Base-by-base conservation (phyloP, 768 basidiomycete species). In the Tephrocybe sp. region DNA sequence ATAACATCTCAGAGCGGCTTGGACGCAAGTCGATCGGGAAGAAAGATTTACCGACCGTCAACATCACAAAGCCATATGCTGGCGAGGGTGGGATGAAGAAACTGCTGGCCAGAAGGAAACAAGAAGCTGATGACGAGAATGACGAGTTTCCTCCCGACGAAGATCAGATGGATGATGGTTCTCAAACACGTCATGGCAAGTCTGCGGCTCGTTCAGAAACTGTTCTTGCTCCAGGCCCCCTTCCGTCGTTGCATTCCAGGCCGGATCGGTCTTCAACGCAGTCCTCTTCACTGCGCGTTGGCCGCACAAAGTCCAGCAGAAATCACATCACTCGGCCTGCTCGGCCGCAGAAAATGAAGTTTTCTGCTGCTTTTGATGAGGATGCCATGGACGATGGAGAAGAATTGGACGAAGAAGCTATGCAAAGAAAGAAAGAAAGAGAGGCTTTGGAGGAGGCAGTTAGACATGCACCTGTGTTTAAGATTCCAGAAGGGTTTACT, bases 31-130 rank as follows among this genome's bases (percentile, higher is more conserved):
- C 50, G 26, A 62, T 57, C 68, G 70, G 56, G 61, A 69, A 58
- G 68, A 74, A 62, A 40, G 77, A 75, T 59, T 66, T 61, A 30
- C 72, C 65, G 37, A 63, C 71, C 15, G 66, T 73, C 12, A 83
- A 82, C 55, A 77, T 76, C 33, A 80, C 80, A 17, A 90, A 90
- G 60, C 89, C 89, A 3, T 91, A 91, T 59, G 84, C 87, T 1
- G 89, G 88, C 6, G 80, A 83, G 55, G 86, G 88, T 46, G 86
- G 87, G 0, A 84, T 89, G 77, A 89, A 86, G 73, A 90, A 85
- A 61, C 69, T 88, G 65, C 66, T 90, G 33, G 83, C 85, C 18
- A 77, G 80, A 57, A 73, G 84, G 43, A 79, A 78, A 61, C 68
- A 73, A 55, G 86, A 87, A 62, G 80, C 73, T 36, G 74, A 80